Conservation (phyloP, 2,329 filamentous ascomycete species). For the Venturiaceae sp. region DNA sequence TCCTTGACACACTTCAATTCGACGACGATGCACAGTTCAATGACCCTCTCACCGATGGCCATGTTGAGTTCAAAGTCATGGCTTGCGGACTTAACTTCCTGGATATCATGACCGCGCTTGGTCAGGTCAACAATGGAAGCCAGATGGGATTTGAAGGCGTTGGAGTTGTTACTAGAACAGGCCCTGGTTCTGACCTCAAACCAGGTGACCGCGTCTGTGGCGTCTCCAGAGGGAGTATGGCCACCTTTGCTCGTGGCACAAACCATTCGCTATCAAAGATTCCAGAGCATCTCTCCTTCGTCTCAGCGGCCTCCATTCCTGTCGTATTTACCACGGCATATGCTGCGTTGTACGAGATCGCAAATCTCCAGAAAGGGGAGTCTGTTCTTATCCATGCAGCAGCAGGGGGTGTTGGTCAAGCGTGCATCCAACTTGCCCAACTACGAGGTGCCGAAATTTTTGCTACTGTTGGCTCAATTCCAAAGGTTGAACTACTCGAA, state of each 20-base stretch:
- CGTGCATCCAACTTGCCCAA: slow-evolving; percentile 17
- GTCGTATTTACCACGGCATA: slow-evolving; percentile 15
- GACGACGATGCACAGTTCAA: too few species aligned
- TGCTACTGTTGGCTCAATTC: slow-evolving; percentile 16
- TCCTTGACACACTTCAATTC: slow-evolving; percentile 11
- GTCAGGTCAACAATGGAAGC: background rate
- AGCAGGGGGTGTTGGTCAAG: slow-evolving; percentile 19
- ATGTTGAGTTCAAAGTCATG: background rate
- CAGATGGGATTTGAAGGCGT: background rate
- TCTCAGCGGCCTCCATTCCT: slow-evolving; percentile 15
- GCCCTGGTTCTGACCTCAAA: background rate
- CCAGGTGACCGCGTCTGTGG: slow-evolving; percentile 5
- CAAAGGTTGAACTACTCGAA: slow-evolving; percentile 15
- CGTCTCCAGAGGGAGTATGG: background rate
- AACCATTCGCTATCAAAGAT: too few species aligned
- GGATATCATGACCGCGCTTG: background rate
- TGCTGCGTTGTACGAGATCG: slow-evolving; percentile 21
- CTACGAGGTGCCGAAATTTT: slow-evolving; percentile 16
- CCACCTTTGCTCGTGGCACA: background rate
- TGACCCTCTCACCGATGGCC: slow-evolving; percentile 9
- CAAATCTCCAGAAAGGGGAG: slow-evolving; percentile 21
- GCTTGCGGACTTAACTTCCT: too few species aligned
- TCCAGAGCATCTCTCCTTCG: slow-evolving; percentile 12
- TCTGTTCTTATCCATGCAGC: slow-evolving; percentile 21
- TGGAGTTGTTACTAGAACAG: background rate